These are phyloP conservation scores for Fragilaria radians DNA, from an alignment of 108 stramenopile species.

Conservation along the genomic window DNA sequence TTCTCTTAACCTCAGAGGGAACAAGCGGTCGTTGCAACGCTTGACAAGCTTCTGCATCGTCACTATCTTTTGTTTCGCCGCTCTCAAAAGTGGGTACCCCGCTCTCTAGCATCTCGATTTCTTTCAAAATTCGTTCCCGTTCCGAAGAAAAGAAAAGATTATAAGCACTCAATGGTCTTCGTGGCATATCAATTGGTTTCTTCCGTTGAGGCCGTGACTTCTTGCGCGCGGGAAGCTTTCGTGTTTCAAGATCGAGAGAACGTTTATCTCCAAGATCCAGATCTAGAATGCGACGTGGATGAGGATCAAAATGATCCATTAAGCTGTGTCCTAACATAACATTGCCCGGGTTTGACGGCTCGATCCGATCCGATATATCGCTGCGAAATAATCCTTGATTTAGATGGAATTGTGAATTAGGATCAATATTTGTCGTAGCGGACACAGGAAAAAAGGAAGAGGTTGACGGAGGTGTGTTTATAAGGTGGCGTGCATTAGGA, in stretches of 20 bases:
- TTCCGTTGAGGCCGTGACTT: conserved; percentile 15
- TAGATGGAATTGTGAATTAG: not conserved
- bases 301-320: not conserved
- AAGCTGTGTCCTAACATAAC: not conserved
- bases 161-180: conserved; percentile 50
- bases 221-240: conserved; percentile 5
- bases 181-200: conserved; percentile 49
- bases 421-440: too few species aligned
- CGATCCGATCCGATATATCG: not conserved
- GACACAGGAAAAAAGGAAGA: too few species aligned
- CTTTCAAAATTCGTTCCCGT: conserved; percentile 47
- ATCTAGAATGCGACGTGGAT: not conserved
- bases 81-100: not conserved
- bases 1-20: conserved; percentile 32
- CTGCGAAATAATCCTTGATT: not conserved
- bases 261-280: not conserved
- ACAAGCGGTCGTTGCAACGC: conserved; percentile 40
- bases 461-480: too few species aligned
- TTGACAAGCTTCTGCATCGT: not conserved
- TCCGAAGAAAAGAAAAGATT: conserved; percentile 64
- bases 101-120: conserved; percentile 5
- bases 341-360: not conserved
- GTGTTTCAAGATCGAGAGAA: not conserved
- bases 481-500: too few species aligned
- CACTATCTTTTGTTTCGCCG: conserved; percentile 11